Base-by-base conservation (phyloP, 768 basidiomycete species). In the Mycena metata region DNA sequence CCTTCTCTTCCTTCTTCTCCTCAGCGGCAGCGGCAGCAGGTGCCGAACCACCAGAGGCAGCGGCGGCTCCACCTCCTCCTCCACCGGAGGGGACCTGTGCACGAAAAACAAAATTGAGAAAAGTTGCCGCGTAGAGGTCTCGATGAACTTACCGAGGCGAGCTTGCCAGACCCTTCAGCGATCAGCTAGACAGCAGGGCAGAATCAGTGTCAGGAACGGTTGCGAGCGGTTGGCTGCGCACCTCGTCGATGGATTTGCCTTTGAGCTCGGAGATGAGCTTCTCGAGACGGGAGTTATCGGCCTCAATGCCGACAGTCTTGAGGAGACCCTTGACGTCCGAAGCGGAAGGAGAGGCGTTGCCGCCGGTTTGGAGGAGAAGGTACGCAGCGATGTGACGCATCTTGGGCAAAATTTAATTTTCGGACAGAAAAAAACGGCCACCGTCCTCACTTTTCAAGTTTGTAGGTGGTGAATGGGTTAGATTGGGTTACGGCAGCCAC, bases 341-440 rank as follows among this genome's bases (percentile, higher is more conserved):
- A 61, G 93, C 94, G 68, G 91, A 90, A 71, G 98, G 96, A 70
- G 87, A 89, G 76, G 90, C 83, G 78, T 98, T 98, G 63, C 98
- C 98, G 73, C 96, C 98, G 79, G 90, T 88, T 81, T 93, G 92
- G 84, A 98, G 96, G 80, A 99, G 95, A 68, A 99, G 90, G 87
- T 98, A 99, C 73, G 96, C 95, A 84, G 96, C 96, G 81, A 98
- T 85, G 79, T 96, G 84, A 83, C 93, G 93, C 94, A 96, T 96
- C 92, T 93, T 73, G 35, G 13, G 45, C 42, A 43, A 19, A 59
- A 13, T 47, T 64, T 50, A 71, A 67, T 49, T 47, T 46, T 17
- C 9, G 58, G 35, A 30, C n/a, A 17, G 41, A 15, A 41, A 35
- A 15, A 41, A 35, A 13, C 30, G 39, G 43, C 5, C 66, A 35